These are phyloP conservation scores for Porcisia deanei DNA, from an alignment of 208 protist species.

Conservation along the genomic window DNA sequence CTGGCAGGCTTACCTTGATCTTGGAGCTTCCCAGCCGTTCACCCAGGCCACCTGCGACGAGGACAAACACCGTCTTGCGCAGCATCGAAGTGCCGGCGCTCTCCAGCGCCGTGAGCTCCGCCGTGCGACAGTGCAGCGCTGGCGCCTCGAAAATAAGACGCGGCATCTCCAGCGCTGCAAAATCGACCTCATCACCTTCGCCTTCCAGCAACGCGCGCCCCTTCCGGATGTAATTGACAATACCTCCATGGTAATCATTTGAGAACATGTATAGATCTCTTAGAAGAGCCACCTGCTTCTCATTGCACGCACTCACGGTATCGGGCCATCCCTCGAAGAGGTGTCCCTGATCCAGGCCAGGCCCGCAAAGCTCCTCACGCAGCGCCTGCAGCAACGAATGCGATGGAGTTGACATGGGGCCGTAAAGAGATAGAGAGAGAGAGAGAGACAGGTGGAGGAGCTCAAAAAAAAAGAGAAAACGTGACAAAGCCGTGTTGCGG, in stretches of 20 bases:
- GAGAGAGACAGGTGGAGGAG: too few relatives aligned
- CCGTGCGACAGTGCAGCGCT: conserved; percentile 33
- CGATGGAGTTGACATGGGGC: conserved; percentile 28
- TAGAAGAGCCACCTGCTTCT: conserved; percentile 43
- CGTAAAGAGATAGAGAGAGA: background rate
- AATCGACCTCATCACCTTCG: conserved; percentile 20
- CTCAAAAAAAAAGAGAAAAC: background rate
- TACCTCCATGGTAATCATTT: conserved; percentile 69
- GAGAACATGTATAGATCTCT: conserved; percentile 60
- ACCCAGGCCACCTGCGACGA: conserved; percentile 92
- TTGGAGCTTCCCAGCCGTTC: conserved; percentile 92
- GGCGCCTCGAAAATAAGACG: conserved; percentile 68
- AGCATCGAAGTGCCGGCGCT: conserved; percentile 35
- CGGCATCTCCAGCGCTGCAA: conserved; percentile 56
- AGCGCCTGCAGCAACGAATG: conserved; percentile 51
- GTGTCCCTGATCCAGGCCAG: conserved; percentile 57
- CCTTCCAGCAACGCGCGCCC: conserved; percentile 67
- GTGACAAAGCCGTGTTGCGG: too few relatives aligned
- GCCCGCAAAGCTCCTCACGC: conserved; percentile 44
- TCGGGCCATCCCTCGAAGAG: conserved; percentile 69
- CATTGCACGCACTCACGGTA: conserved; percentile 37
- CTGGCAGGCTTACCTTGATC: conserved; percentile 90
- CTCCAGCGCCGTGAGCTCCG: conserved; percentile 57
- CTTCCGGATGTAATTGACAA: conserved; percentile 80
- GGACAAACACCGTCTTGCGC: conserved; percentile 78